Evolutionary conservation across 2,329 filamentous ascomycete genomes (phyloP), one percentile per base, ranked within the genome.

Genomic region (Diaporthe vexans): DNA sequence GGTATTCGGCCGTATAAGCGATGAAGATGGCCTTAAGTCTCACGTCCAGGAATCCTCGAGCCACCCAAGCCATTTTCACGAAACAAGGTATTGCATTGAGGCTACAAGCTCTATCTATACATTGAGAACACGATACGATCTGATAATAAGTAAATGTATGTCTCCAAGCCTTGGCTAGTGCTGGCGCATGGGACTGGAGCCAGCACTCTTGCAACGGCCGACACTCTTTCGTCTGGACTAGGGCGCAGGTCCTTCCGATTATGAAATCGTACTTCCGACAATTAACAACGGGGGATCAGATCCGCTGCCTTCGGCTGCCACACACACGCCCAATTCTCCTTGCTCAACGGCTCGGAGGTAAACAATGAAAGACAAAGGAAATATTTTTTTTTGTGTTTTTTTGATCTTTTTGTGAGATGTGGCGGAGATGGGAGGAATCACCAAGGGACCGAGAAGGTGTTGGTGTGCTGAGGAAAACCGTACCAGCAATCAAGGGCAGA

Each of bases 261-360:
- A 40, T 40, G 37, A 40, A 2, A 40, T 40, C 37, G 37, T 40
- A 40, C 46, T 67, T 67, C 63, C 63, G 63, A 52, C 21, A 52
- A 67, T 67, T 21, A 35, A 52, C 63, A 67, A 19, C 46, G n/a
- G 33, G 63, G 63, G 46, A 67, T 19, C 63, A 67, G 33, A 13
- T 37, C 63, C 63, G 46, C 46, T 52, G 46, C 24, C 63, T 67
- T 52, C 29, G 46, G 46, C 10, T 52, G 8, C 46, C 63, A 1
- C 63, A 67, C 63, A 67, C 46, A 51, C 63, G n/a, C 63, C 63
- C 46, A 21, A 37, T 67, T 67, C 63, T 54, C 33, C 63, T 48
- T n/a, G 40, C 59, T n/a, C 54, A 6, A 26, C n/a, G 19, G 63
- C 63, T 6, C 11, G 33, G 63, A 67, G 63, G 46, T 37, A 52